Conservation (phyloP, 805 yeast genomes). For the Pichia occidentalis region DNA sequence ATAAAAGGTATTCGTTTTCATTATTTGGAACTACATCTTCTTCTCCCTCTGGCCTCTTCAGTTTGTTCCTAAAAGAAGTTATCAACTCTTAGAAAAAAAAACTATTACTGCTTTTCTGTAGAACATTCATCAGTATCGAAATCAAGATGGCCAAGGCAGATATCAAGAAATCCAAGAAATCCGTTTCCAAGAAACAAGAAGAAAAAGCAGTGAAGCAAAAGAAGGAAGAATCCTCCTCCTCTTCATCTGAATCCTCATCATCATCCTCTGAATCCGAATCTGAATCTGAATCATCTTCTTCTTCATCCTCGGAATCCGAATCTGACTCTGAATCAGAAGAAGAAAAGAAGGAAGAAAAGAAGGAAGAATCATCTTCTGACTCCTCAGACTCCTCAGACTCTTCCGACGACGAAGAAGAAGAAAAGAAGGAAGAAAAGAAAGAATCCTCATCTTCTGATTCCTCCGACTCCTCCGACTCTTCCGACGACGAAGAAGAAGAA, state of each 20-base stretch:
- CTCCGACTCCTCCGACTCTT: slow-evolving; percentile 26
- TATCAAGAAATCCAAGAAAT: slow-evolving; percentile 23
- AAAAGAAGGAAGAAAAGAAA: slow-evolving; percentile 25
- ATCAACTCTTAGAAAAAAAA: no score
- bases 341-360: slow-evolving; percentile 13
- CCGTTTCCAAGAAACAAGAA: slow-evolving; percentile 19
- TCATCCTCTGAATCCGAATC: slow-evolving; percentile 19
- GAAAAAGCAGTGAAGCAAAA: slow-evolving; percentile 22
- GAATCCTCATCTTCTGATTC: slow-evolving; percentile 18
- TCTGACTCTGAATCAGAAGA: slow-evolving; percentile 19
- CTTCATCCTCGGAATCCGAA: slow-evolving; percentile 19
- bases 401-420: slow-evolving; percentile 21
- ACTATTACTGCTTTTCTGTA: no score
- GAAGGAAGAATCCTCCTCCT: slow-evolving; percentile 21
- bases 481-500: slow-evolving; percentile 13
- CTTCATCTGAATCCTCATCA: slow-evolving; percentile 19
- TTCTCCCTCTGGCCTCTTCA: no score
- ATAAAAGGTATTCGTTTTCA: no score
- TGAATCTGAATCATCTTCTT: slow-evolving; percentile 16
- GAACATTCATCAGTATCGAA: neutral
- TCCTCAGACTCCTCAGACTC: slow-evolving; percentile 20
- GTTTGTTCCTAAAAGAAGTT: no score
- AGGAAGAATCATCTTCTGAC: slow-evolving; percentile 20
- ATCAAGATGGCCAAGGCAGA: slow-evolving; percentile 26
- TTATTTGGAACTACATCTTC: no score